Conservation (phyloP, 306 rosid genomes). For the Citrullus amarus region DNA sequence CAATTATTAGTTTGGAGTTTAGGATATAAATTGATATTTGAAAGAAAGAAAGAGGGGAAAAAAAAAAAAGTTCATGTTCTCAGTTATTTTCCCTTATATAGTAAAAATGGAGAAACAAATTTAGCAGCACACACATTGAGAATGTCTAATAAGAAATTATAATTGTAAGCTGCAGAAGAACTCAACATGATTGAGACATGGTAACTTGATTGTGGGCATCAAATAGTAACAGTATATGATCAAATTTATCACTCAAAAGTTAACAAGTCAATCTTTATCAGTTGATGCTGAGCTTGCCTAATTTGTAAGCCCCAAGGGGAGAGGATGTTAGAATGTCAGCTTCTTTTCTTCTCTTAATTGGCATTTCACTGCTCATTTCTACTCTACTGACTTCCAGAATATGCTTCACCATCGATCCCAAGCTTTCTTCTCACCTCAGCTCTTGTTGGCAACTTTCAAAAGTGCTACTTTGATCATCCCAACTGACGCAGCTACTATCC, state of each 20-base stretch:
- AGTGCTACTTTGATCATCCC: slow-evolving; percentile 61
- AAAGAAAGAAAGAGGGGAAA: no score
- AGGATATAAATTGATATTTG: no score
- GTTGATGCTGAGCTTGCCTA: neutral
- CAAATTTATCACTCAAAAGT: neutral
- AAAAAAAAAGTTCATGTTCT: no score
- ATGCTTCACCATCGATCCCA: neutral
- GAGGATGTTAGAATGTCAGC: slow-evolving; percentile 3
- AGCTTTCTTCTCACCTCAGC: slow-evolving; percentile 2
- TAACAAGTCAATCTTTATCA: neutral
- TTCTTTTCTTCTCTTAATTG: neutral
- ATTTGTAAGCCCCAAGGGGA: neutral
- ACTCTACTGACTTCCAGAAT: neutral
- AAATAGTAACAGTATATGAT: neutral
- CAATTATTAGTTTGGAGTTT: no score
- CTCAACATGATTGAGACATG: neutral
- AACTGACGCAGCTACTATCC: slow-evolving; percentile 48
- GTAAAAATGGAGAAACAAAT: neutral
- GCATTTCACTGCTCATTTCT: neutral
- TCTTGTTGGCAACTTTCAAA: slow-evolving; percentile 39
- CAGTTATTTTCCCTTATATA: neutral
- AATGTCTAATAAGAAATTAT: neutral
- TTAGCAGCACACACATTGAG: neutral
- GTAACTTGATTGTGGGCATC: neutral
- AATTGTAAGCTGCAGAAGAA: neutral